Conservation (phyloP, 768 basidiomycete genomes). For the Candolleomyces eurysporus region DNA sequence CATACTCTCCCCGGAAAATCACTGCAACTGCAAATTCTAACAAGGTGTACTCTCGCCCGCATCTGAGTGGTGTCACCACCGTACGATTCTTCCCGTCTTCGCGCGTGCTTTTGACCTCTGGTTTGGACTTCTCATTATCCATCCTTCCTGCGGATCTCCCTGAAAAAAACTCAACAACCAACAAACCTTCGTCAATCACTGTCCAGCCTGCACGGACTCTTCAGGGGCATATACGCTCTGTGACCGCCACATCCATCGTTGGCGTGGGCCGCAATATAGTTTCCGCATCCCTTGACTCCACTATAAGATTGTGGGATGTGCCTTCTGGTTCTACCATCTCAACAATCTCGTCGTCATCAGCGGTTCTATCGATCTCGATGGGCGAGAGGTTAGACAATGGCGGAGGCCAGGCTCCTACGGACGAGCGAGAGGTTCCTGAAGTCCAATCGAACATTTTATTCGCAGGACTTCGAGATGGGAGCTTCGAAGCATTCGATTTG, state of each 20-base stretch:
- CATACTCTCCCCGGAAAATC: constrained; percentile 16
- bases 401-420: constrained; percentile 19
- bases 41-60: constrained; percentile 36
- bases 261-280: constrained; percentile 65
- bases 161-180: constrained; percentile 13
- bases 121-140: constrained; percentile 64
- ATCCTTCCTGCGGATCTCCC: constrained; percentile 61
- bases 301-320: constrained; percentile 73
- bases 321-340: constrained; percentile 47
- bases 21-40: constrained; percentile 21
- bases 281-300: constrained; percentile 66
- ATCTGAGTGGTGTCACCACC: constrained; percentile 54
- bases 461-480: constrained; percentile 53
- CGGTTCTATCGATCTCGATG: constrained; percentile 44
- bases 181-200: constrained; percentile 14
- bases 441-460: constrained; percentile 48
- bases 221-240: constrained; percentile 60
- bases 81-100: constrained; percentile 70
- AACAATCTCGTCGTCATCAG: constrained; percentile 37
- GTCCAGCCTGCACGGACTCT: constrained; percentile 59
- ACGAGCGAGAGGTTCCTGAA: constrained; percentile 43
- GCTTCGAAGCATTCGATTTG: constrained; percentile 56
- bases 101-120: constrained; percentile 66
- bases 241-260: constrained; percentile 65
- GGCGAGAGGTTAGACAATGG: constrained; percentile 36